These are phyloP conservation scores for Pleurotus citrinopileatus DNA, from an alignment of 768 basidiomycete genomes.

Conservation along the genomic window DNA sequence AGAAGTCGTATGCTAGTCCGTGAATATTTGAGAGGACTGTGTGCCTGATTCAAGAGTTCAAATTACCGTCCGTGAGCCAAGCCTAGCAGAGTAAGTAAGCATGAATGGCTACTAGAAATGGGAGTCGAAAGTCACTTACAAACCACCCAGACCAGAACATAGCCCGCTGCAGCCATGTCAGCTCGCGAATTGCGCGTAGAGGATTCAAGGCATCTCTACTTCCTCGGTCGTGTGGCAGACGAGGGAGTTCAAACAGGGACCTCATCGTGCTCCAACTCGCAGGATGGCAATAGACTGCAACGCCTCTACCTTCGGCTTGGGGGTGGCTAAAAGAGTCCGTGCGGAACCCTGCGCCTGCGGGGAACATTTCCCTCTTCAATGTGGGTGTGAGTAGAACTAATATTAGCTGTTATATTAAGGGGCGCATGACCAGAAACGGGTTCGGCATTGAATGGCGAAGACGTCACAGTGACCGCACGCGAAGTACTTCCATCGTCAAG, in stretches of 20 bases:
- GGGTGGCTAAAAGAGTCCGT: too few species aligned
- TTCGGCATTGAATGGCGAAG: too few species aligned
- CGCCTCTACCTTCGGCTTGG: not conserved
- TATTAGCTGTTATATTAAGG: not conserved
- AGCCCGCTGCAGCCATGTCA: conserved; percentile 37
- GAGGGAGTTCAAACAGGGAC: not conserved
- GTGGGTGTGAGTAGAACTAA: not conserved
- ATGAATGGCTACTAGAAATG: not conserved
- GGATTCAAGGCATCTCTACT: conserved; percentile 10
- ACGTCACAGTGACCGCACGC: too few species aligned
- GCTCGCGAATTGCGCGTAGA: conserved; percentile 8
- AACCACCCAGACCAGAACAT: conserved; percentile 42
- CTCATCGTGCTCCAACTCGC: not conserved
- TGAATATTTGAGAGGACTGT: not conserved
- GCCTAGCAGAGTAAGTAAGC: not conserved
- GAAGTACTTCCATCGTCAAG: too few species aligned
- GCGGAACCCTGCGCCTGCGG: not conserved
- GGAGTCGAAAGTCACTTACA: conserved; percentile 7
- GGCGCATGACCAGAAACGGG: not conserved
- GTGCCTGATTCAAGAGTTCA: not conserved
- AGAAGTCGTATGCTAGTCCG: conserved; percentile 56
- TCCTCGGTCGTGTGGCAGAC: conserved; percentile 1
- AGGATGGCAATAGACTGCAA: conserved; percentile 5
- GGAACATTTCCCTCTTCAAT: not conserved
- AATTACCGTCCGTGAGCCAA: conserved; percentile 11